Base-by-base conservation (phyloP, 176 grass and related monocot genomes). In the Eragrostis nindensis region DNA sequence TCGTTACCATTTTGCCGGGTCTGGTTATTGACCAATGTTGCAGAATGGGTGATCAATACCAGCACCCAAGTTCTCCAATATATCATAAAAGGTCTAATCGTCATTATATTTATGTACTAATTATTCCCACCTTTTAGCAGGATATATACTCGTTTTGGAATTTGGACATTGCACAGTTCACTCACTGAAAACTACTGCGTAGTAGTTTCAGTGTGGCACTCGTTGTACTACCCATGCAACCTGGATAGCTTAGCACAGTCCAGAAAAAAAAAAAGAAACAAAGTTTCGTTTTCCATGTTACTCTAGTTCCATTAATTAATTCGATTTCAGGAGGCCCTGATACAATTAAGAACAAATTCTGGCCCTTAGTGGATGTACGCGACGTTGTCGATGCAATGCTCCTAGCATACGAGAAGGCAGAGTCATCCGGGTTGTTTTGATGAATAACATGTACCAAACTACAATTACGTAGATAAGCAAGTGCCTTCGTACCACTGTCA, bases 391-490 rank as follows among this genome's bases (percentile, higher is more conserved):
- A 90, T 29, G 79, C 62, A 6, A 29, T 83, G 39, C 74, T 90
- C 52, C 44, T 90, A 1, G 68, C 68, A 2, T 86, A 86, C 3
- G 80, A 80, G 50, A 74, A 70, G 47, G 18, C 53, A 29, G 79
- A 54, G 47, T 13, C 88, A n/a, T 80, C 79, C 0, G 79, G 53
- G 14, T 90, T 6, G 42, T 24, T 4, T 27, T 90, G 62, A 38
- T 90, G 29, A 86, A 83, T 79, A 78, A 39, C 43, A 75, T 52
- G 44, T 83, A 86, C 70, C 85, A 22, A 70, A 88, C 56, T 86
- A 80, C 65, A 80, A 27, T 2, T 94, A 90, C 16, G 48, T 40
- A 1, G 55, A 83, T 22, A 86, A 61, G 91, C 83, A 45, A 53
- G 62, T 83, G 10, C 5, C 36, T 40, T 74, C 40, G 1, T 45